Base-by-base conservation (phyloP, 1,284 basidiomycete species). In the Austroboletus novae-zelandiae region DNA sequence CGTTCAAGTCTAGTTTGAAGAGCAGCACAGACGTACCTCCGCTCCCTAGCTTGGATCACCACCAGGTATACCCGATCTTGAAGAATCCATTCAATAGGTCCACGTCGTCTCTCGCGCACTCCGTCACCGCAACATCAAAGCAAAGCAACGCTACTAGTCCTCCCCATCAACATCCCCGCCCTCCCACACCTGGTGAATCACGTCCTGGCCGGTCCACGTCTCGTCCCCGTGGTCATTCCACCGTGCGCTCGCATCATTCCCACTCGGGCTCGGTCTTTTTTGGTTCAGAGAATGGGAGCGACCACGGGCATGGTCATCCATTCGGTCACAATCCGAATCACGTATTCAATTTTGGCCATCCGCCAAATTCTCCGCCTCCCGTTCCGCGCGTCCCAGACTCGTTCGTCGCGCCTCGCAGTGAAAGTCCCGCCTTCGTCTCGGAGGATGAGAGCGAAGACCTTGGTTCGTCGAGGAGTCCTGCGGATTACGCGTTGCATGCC, bases 401-500 rank as follows among this genome's bases (percentile, higher is more conserved):
- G 15, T 79, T 82, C 61, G 76, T 77, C 3, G 70, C 59, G 6
- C 60, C 70, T 11, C 61, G 72, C 18, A 76, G 76, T 40, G 85
- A 87, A 39, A 77, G 78, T 4, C 76, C 77, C 4, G 67, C 77
- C 3, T 67, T 72, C 3, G 58, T 72, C 14, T 69, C 73, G 1
- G 86, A 88, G 31, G 81, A 82, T 20, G 84, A 88, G 56, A 83
- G 81, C 55, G 76, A 85, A 39, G 54, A 60, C 20, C 71, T 78
- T 11, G 76, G 81, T 59, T 84, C 86, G 49, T 84, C 85, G 3
- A 84, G 83, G 60, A 91, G 87, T 11, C 92, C 92, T 0, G 85
- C 86, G 0, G 92, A 94, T 59, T 93, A 89, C 60, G 92, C 92
- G 1, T 71, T 95, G 31, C 87, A 92, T 61, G 89, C 91, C 0